Conservation (phyloP, 2,329 filamentous ascomycete species). For the Aspergillus versicolor region DNA sequence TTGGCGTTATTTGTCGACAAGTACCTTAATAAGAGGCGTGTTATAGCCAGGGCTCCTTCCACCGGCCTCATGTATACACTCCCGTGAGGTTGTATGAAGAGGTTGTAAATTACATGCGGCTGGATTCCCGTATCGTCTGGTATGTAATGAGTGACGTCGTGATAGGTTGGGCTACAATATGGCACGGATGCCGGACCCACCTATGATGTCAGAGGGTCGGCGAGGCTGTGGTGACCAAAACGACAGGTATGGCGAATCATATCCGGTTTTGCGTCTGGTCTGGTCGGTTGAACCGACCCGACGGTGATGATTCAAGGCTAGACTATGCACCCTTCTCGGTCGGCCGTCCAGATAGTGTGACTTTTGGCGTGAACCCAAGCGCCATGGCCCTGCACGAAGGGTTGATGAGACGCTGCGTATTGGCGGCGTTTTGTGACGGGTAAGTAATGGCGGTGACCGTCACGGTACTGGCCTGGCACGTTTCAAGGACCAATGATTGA, state of each 20-base stretch:
- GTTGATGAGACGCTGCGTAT: not conserved
- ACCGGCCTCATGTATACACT: not conserved
- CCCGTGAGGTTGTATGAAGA: not conserved
- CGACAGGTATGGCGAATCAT: not conserved
- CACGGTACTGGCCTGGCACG: not conserved
- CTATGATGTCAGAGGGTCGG: not conserved
- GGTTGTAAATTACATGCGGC: not conserved
- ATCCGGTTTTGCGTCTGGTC: not conserved
- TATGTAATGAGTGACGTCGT: not conserved
- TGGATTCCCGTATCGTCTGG: not conserved
- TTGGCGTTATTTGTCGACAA: not conserved
- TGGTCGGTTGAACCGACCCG: not conserved
- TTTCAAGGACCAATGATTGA: not conserved
- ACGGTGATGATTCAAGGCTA: not conserved
- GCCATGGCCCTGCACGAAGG: not conserved
- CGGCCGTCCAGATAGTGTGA: not conserved
- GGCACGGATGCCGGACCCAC: not conserved
- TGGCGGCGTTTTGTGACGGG: not conserved
- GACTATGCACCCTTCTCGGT: not conserved
- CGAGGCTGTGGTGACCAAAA: not conserved
- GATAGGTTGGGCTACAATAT: not conserved
- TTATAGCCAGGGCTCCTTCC: not conserved
- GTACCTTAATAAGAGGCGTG: not conserved
- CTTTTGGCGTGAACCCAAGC: not conserved
- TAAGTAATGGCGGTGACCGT: not conserved